Percentiles rank a stretch among this genome's conserved stretches.
These are phyloP conservation scores for Stephania cephalantha DNA, from an alignment of 164 flowering plant genomes.

Conservation along the genomic window DNA sequence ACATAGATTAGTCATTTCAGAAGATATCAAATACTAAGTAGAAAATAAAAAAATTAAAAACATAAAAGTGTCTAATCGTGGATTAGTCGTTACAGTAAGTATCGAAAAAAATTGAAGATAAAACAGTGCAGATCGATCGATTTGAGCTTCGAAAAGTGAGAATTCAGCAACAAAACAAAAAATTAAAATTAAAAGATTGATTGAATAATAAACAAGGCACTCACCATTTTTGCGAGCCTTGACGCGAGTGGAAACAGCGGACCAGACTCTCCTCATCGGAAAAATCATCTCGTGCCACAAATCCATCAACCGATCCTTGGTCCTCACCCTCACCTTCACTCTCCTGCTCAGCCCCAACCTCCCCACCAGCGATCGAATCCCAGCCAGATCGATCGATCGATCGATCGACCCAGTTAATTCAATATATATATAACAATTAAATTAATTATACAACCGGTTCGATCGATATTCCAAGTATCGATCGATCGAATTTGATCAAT, in stretches of 20 bases:
- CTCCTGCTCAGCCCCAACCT: constrained; percentile 8
- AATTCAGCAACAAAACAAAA: neutral
- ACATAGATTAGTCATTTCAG: no score
- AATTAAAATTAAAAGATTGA: no score
- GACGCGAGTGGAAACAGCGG: constrained; percentile 24
- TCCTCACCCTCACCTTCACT: constrained; percentile 9
- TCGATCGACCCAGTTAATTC: no score
- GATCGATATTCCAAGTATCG: no score
- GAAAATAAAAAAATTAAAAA: no score
- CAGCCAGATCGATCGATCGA: constrained; percentile 24
- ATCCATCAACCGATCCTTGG: constrained; percentile 22
- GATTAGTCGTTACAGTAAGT: no score
- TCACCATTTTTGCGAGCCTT: constrained; percentile 28
- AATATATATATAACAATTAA: no score
- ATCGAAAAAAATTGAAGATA: neutral
- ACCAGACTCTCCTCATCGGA: constrained; percentile 34
- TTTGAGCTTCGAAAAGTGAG: neutral
- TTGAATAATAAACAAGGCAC: no score
- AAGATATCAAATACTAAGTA: no score
- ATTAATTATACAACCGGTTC: no score
- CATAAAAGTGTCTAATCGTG: no score
- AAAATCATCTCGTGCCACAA: constrained; percentile 30
- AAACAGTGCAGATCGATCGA: neutral
- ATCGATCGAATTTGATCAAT: no score
- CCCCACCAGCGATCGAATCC: constrained; percentile 12